These are phyloP conservation scores for Pleurotus eryngii DNA, from an alignment of 768 basidiomycete species.

Conservation along the genomic window DNA sequence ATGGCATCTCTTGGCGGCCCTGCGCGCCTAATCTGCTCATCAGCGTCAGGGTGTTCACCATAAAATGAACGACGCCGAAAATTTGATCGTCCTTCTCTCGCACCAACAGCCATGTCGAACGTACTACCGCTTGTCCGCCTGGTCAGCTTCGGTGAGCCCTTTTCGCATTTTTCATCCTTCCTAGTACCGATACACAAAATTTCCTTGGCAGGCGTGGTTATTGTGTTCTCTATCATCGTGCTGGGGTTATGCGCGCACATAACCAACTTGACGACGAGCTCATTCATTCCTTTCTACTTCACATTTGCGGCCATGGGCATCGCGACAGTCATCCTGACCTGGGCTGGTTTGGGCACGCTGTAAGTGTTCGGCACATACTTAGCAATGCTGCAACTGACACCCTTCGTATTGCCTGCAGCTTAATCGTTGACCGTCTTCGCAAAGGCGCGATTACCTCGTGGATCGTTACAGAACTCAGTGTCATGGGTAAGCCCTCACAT, in stretches of 20 bases:
- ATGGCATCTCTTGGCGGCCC: background rate
- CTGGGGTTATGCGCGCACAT: slow-evolving; percentile 22
- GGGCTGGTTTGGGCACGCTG: slow-evolving; percentile 30
- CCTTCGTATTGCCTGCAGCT: slow-evolving; percentile 17
- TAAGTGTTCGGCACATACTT: slow-evolving; percentile 17
- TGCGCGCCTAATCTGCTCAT: background rate
- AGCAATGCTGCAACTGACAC: too few relatives aligned
- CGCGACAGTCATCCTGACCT: slow-evolving; percentile 31
- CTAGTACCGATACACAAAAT: too few relatives aligned
- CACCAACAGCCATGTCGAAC: slow-evolving; percentile 11
- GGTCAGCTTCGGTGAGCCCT: slow-evolving; percentile 15
- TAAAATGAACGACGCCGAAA: too few relatives aligned
- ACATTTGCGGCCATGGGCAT: slow-evolving; percentile 33
- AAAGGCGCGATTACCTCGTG: slow-evolving; percentile 33
- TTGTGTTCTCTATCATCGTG: slow-evolving; percentile 26
- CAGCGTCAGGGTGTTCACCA: too few relatives aligned
- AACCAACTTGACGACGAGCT: slow-evolving; percentile 18
- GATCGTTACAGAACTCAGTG: slow-evolving; percentile 35
- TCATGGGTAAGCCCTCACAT: slow-evolving; percentile 28
- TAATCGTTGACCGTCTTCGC: slow-evolving; percentile 30
- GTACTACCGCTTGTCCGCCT: slow-evolving; percentile 16
- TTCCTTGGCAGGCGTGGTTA: slow-evolving; percentile 11
- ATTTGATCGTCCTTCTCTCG: background rate
- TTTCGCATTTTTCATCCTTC: background rate
- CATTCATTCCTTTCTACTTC: slow-evolving; percentile 20